Evolutionary conservation across 345 rosid species (phyloP).

Genomic region (Adansonia digitata): DNA sequence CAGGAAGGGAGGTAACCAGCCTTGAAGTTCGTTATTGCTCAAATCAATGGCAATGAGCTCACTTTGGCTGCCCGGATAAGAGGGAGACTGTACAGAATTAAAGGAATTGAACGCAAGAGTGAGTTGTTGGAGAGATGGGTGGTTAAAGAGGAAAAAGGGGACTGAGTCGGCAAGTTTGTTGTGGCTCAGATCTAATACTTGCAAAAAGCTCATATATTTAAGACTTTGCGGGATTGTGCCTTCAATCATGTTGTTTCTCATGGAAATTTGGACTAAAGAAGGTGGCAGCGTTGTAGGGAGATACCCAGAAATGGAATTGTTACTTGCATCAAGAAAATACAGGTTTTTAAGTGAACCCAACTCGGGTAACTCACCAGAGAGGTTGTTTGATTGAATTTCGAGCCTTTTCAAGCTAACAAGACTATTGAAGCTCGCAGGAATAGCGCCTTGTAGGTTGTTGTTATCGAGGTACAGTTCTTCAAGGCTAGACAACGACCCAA

Average conservation of each 20-base stretch:
- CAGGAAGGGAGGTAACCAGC: conserved; percentile 41
- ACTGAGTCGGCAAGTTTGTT: conserved; percentile 51
- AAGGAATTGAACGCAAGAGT: conserved; percentile 66
- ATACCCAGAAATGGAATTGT: conserved; percentile 55
- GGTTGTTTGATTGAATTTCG: conserved; percentile 65
- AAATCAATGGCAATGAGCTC: conserved; percentile 53
- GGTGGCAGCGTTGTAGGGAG: conserved; percentile 48
- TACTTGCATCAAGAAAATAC: conserved; percentile 58
- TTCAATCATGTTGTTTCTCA: conserved; percentile 58
- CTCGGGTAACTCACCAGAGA: conserved; percentile 60
- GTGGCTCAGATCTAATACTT: conserved; percentile 68
- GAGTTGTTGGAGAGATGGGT: conserved; percentile 71
- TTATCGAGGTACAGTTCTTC: conserved; percentile 63
- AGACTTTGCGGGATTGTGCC: conserved; percentile 51
- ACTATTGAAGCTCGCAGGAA: conserved; percentile 49
- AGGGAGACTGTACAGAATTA: conserved; percentile 51
- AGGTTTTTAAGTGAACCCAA: conserved; percentile 50
- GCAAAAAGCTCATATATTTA: conserved; percentile 25
- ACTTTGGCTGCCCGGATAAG: conserved; percentile 27
- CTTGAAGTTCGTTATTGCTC: conserved; percentile 45
- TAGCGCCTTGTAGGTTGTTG: conserved; percentile 54
- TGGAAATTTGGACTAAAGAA: conserved; percentile 56
- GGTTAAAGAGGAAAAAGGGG: conserved; percentile 50
- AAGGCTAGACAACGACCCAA: conserved; percentile 48
- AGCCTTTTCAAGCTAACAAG: conserved; percentile 49